Evolutionary conservation across 345 rosid species (phyloP).

Genomic region (Sisymbrium irio): DNA sequence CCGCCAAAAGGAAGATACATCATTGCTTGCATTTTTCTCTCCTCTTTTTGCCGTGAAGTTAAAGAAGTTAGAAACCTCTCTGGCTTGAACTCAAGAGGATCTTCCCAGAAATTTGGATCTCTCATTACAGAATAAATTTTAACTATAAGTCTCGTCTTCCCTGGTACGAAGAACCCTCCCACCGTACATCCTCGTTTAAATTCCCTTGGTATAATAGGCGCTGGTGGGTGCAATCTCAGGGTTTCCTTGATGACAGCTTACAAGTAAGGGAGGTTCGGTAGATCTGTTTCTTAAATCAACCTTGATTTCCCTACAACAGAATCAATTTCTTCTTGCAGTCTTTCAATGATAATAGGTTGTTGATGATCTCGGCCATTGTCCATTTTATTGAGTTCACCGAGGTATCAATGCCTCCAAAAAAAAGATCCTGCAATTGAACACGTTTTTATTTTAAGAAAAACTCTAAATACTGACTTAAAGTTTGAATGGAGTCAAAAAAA

Average conservation of each 20-base stretch:
- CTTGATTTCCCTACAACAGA: not conserved
- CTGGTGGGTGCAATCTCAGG: not conserved
- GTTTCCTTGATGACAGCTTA: not conserved
- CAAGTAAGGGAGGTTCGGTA: constrained; percentile 2
- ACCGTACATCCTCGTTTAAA: not conserved
- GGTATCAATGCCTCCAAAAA: not conserved
- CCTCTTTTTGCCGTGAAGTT: not conserved
- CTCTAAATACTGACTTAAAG: too few species aligned
- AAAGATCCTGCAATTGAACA: not conserved
- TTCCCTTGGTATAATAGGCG: not conserved
- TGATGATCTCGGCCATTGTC: constrained; percentile 3
- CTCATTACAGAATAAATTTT: not conserved
- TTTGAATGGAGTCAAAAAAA: not conserved
- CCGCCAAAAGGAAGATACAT: constrained; percentile 2
- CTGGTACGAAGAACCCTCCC: not conserved
- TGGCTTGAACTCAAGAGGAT: constrained; percentile 4
- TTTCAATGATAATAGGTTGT: not conserved
- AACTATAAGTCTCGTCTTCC: not conserved
- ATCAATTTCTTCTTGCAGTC: not conserved
- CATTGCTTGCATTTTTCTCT: not conserved
- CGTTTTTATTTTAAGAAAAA: not conserved
- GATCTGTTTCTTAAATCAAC: not conserved
- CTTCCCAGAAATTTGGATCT: not conserved
- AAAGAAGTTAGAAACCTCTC: not conserved
- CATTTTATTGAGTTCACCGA: not conserved